A percentile compares a stretch with the other conserved stretches of the same genome.
These are phyloP conservation scores for Leccinum subtestaceum DNA, from an alignment of 768 basidiomycete genomes.

Conservation along the genomic window DNA sequence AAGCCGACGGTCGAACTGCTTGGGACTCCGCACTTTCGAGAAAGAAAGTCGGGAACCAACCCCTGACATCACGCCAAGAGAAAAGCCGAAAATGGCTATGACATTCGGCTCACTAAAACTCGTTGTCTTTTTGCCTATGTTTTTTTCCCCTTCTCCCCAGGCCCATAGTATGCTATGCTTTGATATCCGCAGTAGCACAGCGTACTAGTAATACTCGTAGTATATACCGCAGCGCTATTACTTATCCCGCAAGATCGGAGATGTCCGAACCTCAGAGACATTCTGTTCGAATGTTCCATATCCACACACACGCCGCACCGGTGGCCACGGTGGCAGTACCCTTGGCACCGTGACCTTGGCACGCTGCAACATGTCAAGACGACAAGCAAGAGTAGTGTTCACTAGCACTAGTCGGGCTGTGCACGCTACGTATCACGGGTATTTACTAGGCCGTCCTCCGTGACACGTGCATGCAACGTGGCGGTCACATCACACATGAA, in stretches of 20 bases:
- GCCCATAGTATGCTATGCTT: too few relatives aligned
- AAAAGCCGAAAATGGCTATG: constrained; percentile 12
- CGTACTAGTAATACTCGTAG: neutral
- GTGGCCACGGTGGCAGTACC: neutral
- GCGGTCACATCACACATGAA: neutral
- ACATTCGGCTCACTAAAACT: neutral
- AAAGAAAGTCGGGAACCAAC: neutral
- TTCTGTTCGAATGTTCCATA: constrained; percentile 31
- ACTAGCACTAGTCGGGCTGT: neutral
- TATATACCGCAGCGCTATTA: neutral
- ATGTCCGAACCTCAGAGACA: constrained; percentile 11
- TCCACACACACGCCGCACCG: constrained; percentile 10
- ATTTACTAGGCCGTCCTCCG: neutral
- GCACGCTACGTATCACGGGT: neutral
- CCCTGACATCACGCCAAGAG: neutral
- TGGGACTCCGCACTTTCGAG: neutral
- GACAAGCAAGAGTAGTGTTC: neutral
- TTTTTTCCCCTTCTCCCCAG: neutral
- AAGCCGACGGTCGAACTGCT: neutral
- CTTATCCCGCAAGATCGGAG: constrained; percentile 3
- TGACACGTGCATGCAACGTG: neutral
- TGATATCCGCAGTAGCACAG: neutral
- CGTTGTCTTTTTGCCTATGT: neutral
- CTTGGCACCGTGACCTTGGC: neutral
- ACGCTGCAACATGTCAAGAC: neutral